These are phyloP conservation scores for Spiromastix sp. DNA, from an alignment of 2,329 filamentous ascomycete species.

Conservation along the genomic window DNA sequence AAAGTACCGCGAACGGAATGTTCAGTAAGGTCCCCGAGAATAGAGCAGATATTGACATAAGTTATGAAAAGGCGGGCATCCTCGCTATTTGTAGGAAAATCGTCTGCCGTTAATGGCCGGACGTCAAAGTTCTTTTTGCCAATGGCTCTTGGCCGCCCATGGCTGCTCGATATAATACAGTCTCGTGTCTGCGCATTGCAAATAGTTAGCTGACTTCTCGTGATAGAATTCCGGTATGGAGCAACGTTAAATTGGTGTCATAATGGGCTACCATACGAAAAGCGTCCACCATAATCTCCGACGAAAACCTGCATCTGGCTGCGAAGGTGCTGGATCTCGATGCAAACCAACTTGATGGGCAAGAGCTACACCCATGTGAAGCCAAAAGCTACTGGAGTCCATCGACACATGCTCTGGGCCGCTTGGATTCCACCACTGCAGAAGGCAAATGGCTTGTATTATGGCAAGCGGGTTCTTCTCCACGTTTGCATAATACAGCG, in stretches of 20 bases:
- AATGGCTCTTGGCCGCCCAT: conserved; percentile 12
- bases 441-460: conserved; percentile 10
- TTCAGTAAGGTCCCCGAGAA: conserved; percentile 11
- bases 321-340: conserved; percentile 19
- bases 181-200: conserved; percentile 10
- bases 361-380: conserved; percentile 24
- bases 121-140: conserved; percentile 11
- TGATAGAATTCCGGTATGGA: no score
- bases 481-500: conserved; percentile 10
- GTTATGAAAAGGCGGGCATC: conserved; percentile 12
- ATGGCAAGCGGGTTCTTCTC: conserved; percentile 10
- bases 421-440: conserved; percentile 17
- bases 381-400: conserved; percentile 26
- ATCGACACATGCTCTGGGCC: conserved; percentile 24
- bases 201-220: conserved; percentile 2
- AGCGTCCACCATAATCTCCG: conserved; percentile 4
- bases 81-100: conserved; percentile 8
- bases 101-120: conserved; percentile 8
- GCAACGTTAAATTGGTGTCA: no score
- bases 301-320: conserved; percentile 13
- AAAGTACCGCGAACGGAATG: conserved; percentile 18
- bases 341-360: conserved; percentile 27
- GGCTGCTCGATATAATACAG: conserved; percentile 12
- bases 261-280: conserved; percentile 1
- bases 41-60: conserved; percentile 12